Evolutionary conservation across 306 rosid species (phyloP).

Genomic region (barrel medic (Medicago truncatula)): DNA sequence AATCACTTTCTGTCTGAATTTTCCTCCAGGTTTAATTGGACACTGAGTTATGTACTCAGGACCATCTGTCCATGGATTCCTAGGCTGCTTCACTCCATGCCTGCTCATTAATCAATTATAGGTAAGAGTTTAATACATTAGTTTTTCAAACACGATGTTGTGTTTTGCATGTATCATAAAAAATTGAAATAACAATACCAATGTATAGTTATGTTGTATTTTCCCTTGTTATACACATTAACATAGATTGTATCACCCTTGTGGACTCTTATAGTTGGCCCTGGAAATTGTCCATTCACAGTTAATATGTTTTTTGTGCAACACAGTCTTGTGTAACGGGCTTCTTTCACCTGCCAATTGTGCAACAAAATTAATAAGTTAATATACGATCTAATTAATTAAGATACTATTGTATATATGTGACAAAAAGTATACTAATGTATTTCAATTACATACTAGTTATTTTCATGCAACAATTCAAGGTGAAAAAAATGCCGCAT

Average conservation of each 20-base stretch:
- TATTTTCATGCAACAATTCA: constrained; percentile 18
- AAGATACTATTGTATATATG: not conserved
- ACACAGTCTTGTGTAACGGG: constrained; percentile 3
- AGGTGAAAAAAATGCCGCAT: constrained; percentile 45
- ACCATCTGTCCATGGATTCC: constrained; percentile 7
- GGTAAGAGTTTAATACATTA: too few species aligned
- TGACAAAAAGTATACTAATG: not conserved
- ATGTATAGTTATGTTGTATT: constrained; percentile 8
- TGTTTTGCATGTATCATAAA: not conserved
- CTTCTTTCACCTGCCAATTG: not conserved
- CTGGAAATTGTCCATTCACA: constrained; percentile 9
- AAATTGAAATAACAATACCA: not conserved
- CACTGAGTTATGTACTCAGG: constrained; percentile 8
- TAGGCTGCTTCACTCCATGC: constrained; percentile 9
- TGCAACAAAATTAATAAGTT: too few species aligned
- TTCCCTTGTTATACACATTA: not conserved
- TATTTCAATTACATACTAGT: not conserved
- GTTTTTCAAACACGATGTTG: not conserved
- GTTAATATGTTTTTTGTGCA: not conserved
- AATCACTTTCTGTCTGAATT: not conserved
- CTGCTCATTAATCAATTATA: not conserved
- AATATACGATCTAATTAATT: too few species aligned
- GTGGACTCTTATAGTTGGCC: not conserved
- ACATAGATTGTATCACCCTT: constrained; percentile 7
- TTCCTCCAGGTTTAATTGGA: not conserved